Percentiles rank a stretch among this genome's conserved stretches.
Conservation (phyloP, 257 asterid genomes). For the Penstemon barbatus region DNA sequence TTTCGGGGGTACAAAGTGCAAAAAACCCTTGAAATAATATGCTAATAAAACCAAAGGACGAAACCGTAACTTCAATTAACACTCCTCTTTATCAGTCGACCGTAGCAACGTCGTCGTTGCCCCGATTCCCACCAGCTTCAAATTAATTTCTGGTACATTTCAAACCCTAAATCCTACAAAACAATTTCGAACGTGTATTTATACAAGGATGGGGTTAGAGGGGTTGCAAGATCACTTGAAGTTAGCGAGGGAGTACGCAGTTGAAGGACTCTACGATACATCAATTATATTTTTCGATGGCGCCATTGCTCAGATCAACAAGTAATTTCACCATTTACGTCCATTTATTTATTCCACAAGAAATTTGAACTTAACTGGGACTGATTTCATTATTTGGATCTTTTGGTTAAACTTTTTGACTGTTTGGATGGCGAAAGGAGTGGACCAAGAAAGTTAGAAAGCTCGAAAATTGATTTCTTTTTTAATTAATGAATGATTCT, state of each 20-base stretch:
- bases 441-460: no score
- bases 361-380: no score
- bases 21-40: not conserved
- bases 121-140: constrained; percentile 28
- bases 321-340: constrained; percentile 39
- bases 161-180: constrained; percentile 33
- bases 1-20: no score
- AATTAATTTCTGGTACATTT: constrained; percentile 2
- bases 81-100: constrained; percentile 33
- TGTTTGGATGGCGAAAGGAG: not conserved
- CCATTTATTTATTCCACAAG: not conserved
- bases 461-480: no score
- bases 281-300: constrained; percentile 95
- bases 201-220: constrained; percentile 60
- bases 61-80: constrained; percentile 16
- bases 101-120: constrained; percentile 61
- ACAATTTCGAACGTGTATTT: constrained; percentile 9
- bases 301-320: constrained; percentile 96
- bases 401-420: not conserved
- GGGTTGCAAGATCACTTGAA: constrained; percentile 90
- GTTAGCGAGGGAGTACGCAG: constrained; percentile 90
- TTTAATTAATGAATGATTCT: no score
- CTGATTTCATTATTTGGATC: not conserved
- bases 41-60: constrained; percentile 23
- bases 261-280: constrained; percentile 90